Conservation (phyloP, 2,329 filamentous ascomycete species). For the Cercospora beticola region DNA sequence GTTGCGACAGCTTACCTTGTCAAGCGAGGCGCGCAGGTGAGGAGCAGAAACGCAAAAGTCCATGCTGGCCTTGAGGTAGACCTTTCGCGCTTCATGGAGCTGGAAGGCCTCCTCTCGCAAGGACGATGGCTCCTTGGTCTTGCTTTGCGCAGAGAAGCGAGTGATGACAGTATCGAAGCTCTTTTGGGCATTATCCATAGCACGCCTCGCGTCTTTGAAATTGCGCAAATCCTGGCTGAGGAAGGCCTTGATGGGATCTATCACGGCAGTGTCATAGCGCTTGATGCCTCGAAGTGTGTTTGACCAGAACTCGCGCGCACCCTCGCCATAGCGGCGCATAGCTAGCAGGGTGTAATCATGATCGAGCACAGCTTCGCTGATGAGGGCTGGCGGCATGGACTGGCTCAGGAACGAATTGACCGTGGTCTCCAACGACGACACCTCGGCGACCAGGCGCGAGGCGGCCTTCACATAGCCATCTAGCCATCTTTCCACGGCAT, state of each 20-base stretch:
- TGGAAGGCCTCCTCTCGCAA: constrained; percentile 94
- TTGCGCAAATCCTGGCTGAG: constrained; percentile 74
- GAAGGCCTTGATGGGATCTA: constrained; percentile 80
- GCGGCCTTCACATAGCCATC: constrained; percentile 66
- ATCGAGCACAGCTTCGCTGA: constrained; percentile 83
- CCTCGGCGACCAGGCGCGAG: constrained; percentile 61
- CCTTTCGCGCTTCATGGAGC: constrained; percentile 86
- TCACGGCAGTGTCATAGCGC: constrained; percentile 71
- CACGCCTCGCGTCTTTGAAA: constrained; percentile 80
- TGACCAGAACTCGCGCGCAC: constrained; percentile 83
- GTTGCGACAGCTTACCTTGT: constrained; percentile 53
- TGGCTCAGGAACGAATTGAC: constrained; percentile 75
- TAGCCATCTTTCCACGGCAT: constrained; percentile 89
- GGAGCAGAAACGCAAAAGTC: constrained; percentile 89
- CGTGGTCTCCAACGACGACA: constrained; percentile 73
- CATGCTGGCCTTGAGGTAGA: constrained; percentile 87
- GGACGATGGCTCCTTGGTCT: constrained; percentile 89
- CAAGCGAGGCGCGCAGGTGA: constrained; percentile 77
- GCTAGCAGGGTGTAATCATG: constrained; percentile 92
- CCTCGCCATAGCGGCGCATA: constrained; percentile 80
- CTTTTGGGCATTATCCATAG: constrained; percentile 77
- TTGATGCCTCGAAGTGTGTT: constrained; percentile 71
- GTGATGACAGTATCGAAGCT: constrained; percentile 78
- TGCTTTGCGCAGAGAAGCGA: constrained; percentile 80
- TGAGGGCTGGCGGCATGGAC: constrained; percentile 68